A percentile compares a stretch with the other conserved stretches of the same genome.
These are phyloP conservation scores for Brettanomyces anomalus DNA, from an alignment of 805 yeast genomes.

Conservation along the genomic window DNA sequence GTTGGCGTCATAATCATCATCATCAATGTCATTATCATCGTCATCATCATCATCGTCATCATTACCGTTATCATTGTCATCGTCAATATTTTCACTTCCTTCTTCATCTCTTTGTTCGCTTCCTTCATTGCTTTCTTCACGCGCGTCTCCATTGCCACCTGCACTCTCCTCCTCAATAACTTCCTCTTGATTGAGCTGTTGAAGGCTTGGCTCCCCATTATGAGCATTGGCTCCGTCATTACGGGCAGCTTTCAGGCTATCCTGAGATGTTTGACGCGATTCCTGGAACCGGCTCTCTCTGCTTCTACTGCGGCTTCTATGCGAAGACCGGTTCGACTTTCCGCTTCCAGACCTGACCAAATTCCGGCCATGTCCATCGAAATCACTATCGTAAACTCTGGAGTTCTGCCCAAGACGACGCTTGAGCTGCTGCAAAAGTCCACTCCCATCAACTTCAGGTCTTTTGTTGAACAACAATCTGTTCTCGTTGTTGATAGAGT, in stretches of 20 bases:
- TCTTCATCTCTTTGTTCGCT: background rate
- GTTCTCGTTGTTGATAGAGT: conserved; percentile 22
- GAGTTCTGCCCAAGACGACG: background rate
- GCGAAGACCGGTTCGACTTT: too few relatives aligned
- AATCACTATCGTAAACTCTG: background rate
- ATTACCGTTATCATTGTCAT: background rate
- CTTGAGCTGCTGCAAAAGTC: background rate
- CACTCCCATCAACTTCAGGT: conserved; percentile 3
- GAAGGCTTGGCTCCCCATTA: too few relatives aligned
- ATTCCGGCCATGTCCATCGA: too few relatives aligned
- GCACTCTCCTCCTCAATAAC: background rate
- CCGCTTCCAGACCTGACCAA: too few relatives aligned
- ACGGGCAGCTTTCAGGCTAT: too few relatives aligned
- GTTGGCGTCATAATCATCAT: conserved; percentile 5
- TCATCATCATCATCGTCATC: conserved; percentile 1
- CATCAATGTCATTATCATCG: background rate
- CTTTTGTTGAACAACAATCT: conserved; percentile 7
- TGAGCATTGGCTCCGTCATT: too few relatives aligned
- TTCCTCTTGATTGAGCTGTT: too few relatives aligned
- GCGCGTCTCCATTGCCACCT: background rate
- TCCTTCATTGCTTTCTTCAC: background rate
- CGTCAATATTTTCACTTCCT: background rate
- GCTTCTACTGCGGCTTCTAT: background rate
- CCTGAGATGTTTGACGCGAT: too few relatives aligned
- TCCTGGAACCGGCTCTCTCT: too few relatives aligned